Evolutionary conservation across 73 alveolate genomes (phyloP).

Genomic region (Symbiodinium natans): DNA sequence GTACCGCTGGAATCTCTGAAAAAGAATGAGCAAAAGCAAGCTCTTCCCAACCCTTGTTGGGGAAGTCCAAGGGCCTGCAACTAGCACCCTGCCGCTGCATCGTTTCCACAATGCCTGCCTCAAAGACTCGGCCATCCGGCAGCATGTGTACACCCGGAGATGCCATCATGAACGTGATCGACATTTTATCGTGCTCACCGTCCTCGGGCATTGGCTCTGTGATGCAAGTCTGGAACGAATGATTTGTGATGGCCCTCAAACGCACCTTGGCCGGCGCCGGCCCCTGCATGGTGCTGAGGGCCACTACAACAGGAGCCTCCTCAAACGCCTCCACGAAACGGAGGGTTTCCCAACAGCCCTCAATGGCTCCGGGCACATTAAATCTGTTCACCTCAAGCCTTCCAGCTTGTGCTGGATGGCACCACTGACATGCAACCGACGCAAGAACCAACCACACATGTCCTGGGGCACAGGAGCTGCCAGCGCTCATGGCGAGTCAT

Average conservation of each 20-base stretch:
- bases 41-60: neutral
- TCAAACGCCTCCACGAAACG: neutral
- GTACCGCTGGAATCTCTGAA: neutral
- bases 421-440: neutral
- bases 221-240: neutral
- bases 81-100: neutral
- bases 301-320: conserved; percentile 21
- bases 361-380: neutral
- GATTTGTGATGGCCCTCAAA: neutral
- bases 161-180: neutral
- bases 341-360: neutral
- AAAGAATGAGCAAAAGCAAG: neutral
- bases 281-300: neutral
- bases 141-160: neutral
- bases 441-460: too few relatives aligned
- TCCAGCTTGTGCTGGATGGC: neutral
- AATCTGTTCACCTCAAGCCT: neutral
- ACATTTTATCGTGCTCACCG: neutral
- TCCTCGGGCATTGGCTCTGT: neutral
- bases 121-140: conserved; percentile 19
- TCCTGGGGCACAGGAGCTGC: too few relatives aligned
- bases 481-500: too few relatives aligned
- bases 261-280: neutral
- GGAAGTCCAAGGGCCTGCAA: neutral
- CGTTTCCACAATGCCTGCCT: neutral